phyloP scores from a whole-genome alignment of 2,329 filamentous ascomycete genomes.

The Colletotrichum gigasporum region DNA sequence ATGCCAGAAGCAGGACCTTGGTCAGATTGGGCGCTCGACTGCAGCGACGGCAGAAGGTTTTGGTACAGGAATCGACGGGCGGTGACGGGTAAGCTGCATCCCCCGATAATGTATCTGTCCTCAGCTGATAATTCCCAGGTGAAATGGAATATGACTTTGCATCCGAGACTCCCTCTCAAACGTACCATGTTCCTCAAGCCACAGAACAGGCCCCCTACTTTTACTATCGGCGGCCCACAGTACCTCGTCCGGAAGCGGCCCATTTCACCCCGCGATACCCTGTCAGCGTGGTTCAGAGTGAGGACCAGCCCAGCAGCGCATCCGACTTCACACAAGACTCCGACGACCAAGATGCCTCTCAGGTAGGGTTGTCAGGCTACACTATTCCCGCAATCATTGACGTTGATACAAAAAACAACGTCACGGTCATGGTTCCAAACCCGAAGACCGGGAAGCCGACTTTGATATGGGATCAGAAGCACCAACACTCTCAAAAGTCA shows the following conservation, averaged over 20 bases:
- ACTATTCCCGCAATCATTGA: constrained; percentile 19
- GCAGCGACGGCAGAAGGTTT: neutral
- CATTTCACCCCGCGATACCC: too few relatives aligned
- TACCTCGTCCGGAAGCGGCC: too few relatives aligned
- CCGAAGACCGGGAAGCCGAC: neutral
- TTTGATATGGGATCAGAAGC: constrained; percentile 2
- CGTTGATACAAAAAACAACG: constrained; percentile 16
- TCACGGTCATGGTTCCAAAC: constrained; percentile 8
- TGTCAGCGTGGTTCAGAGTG: neutral
- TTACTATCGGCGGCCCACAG: neutral
- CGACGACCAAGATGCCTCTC: neutral
- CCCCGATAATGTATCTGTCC: neutral
- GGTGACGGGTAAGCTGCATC: neutral
- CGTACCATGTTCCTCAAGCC: neutral
- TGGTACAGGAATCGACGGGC: constrained; percentile 13
- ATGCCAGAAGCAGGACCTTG: neutral
- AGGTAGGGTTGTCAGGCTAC: neutral
- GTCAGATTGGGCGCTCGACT: constrained; percentile 8
- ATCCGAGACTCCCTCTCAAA: neutral
- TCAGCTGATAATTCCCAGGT: neutral
- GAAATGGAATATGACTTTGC: neutral
- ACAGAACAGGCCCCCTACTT: neutral
- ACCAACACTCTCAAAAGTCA: neutral
- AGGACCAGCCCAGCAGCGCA: neutral
- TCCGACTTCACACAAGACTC: neutral